Percentiles rank a stretch among this genome's conserved stretches.
Evolutionary conservation across 495 filamentous ascomycete genomes (phyloP).

Genomic region (Penicillium soppii): DNA sequence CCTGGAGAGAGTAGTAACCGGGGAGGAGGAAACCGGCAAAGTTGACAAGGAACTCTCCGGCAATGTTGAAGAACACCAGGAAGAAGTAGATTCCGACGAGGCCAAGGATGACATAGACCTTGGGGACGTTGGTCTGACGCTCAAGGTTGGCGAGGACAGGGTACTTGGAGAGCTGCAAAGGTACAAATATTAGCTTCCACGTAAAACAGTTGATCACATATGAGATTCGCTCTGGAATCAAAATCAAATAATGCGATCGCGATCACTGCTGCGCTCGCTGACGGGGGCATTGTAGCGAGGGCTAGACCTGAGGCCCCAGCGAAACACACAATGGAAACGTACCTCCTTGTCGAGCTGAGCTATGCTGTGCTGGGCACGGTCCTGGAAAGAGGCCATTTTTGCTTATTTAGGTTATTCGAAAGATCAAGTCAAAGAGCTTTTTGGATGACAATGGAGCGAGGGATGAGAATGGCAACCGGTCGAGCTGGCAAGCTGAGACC

Average conservation of each 20-base stretch:
- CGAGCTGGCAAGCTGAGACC: conserved; percentile 23
- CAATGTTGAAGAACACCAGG: conserved; percentile 98
- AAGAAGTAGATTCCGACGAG: conserved; percentile 88
- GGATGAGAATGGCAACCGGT: conserved; percentile 22
- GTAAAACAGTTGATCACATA: conserved; percentile 6
- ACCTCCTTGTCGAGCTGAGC: conserved; percentile 98
- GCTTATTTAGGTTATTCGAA: conserved; percentile 8
- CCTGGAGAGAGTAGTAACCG: conserved; percentile 91
- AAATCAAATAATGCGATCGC: not conserved
- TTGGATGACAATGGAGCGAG: conserved; percentile 18
- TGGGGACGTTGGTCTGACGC: conserved; percentile 90
- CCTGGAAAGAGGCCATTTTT: conserved; percentile 76
- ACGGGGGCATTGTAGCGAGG: conserved; percentile 17
- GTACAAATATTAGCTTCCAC: conserved; percentile 16
- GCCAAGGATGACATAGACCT: conserved; percentile 93
- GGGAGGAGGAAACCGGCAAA: conserved; percentile 91
- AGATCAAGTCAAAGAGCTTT: conserved; percentile 4
- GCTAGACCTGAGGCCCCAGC: conserved; percentile 23
- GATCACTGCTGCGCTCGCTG: conserved; percentile 4
- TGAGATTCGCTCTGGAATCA: not conserved
- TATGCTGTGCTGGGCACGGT: conserved; percentile 84
- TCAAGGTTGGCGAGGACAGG: conserved; percentile 92
- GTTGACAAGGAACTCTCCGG: conserved; percentile 94
- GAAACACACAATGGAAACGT: conserved; percentile 43
- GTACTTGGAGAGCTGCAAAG: conserved; percentile 88